A percentile compares a stretch with the other conserved stretches of the same genome.
Evolutionary conservation across 2,329 filamentous ascomycete species (phyloP).

Genomic region (Purpureocillium lavendulum): DNA sequence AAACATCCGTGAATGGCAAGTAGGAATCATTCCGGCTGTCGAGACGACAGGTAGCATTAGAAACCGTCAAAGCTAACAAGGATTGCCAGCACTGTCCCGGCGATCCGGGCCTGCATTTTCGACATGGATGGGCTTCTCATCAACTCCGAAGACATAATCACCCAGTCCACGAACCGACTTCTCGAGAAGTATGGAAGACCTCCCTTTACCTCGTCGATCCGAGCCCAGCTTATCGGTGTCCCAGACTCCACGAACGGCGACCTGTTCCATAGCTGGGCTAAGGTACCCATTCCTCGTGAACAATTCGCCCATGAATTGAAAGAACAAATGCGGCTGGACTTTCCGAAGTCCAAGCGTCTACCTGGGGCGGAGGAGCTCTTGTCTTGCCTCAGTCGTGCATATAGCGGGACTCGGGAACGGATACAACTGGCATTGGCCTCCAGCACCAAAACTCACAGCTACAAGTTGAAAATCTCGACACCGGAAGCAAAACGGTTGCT

Average conservation of each 20-base stretch:
- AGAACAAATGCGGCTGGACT: slow-evolving; percentile 16
- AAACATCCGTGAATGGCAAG: too few relatives aligned
- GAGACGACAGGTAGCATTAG: too few relatives aligned
- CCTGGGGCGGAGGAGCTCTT: slow-evolving; percentile 55
- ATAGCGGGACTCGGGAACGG: slow-evolving; percentile 12
- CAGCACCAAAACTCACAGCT: slow-evolving; percentile 50
- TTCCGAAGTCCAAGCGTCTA: slow-evolving; percentile 42
- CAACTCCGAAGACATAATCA: slow-evolving; percentile 64
- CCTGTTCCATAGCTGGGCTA: slow-evolving; percentile 60
- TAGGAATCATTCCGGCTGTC: too few relatives aligned
- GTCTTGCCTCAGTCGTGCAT: slow-evolving; percentile 24
- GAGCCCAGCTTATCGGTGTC: slow-evolving; percentile 61
- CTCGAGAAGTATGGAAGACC: slow-evolving; percentile 53
- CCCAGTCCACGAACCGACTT: slow-evolving; percentile 52
- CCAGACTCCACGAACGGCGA: slow-evolving; percentile 38
- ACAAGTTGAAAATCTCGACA: slow-evolving; percentile 47
- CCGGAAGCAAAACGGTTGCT: slow-evolving; percentile 14
- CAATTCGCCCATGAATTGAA: slow-evolving; percentile 20
- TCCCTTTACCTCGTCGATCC: slow-evolving; percentile 54
- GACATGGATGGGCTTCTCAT: slow-evolving; percentile 69
- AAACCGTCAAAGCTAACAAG: neutral
- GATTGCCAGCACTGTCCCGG: slow-evolving; percentile 6
- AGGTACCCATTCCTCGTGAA: slow-evolving; percentile 52
- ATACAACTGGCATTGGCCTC: slow-evolving; percentile 60
- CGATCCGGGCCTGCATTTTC: slow-evolving; percentile 60